Base-by-base conservation (phyloP, 768 basidiomycete species). In the Paxillus rubicundulus region DNA sequence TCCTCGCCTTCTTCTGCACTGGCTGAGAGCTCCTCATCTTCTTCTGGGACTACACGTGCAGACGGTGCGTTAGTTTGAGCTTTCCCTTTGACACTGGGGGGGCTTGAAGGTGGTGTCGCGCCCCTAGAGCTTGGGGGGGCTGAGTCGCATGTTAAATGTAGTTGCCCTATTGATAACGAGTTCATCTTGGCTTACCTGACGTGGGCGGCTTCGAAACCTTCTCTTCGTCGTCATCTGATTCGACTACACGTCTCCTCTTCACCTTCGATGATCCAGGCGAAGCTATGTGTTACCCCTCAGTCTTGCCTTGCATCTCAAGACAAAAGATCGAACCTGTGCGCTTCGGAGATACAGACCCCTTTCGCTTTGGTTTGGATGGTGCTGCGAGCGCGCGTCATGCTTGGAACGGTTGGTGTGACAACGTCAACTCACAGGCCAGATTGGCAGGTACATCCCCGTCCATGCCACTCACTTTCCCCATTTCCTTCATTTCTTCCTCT, bases 201-300 rank as follows among this genome's bases (percentile, higher is more conserved):
- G n/a, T 41, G 14, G 2, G 46, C 7, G 44, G 30, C 24, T 58
- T 40, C 43, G 59, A 33, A 13, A 45, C 12, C n/a, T 27, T 33
- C 9, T 24, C 54, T 38, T 82, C 84, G 18, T 82, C 79, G 33
- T 33, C 33, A 30, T 82, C 83, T 0, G 82, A 84, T 30, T 79
- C 71, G 5, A 79, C 59, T 24, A 84, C 74, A 50, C 77, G 77
- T 45, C 82, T 70, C 61, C 74, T 80, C 68, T 86, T 86, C 7
- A 69, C 33, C 44, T 62, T 74, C 9, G 69, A 64, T 30, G 60
- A 48, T 38, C 52, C 47, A 39, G 55, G 53, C 18, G 53, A 47
- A 32, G 67, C 54, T 70, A 70, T 48, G 33, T 24, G 17, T 41
- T 32, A 4, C 5, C 18, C 37, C 6, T 50, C 14, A 63, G 52